Evolutionary conservation across 495 filamentous ascomycete genomes (phyloP).

Genomic region (Trypethelium eluteriae): DNA sequence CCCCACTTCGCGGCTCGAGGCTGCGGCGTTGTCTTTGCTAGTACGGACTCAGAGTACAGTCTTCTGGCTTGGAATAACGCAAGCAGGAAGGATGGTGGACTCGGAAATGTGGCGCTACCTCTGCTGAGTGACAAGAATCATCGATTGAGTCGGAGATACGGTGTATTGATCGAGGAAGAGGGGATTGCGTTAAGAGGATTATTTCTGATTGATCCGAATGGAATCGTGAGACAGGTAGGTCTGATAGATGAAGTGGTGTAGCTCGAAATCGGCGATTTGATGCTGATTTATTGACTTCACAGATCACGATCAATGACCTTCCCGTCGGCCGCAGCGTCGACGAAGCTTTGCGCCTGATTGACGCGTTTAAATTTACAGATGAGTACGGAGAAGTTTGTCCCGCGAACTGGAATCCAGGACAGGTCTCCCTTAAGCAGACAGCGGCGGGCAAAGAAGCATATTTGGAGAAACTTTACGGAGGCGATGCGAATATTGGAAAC

Average conservation of each 20-base stretch:
- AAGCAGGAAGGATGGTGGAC: constrained; percentile 46
- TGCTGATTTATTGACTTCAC: neutral
- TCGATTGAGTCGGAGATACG: constrained; percentile 47
- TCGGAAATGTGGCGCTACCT: constrained; percentile 47
- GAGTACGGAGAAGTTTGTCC: constrained; percentile 49
- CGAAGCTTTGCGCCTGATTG: constrained; percentile 50
- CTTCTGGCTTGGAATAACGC: constrained; percentile 49
- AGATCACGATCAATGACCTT: constrained; percentile 54
- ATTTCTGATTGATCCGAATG: constrained; percentile 54
- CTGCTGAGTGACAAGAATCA: constrained; percentile 51
- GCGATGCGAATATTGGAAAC: neutral
- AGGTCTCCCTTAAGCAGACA: neutral
- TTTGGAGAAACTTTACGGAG: neutral
- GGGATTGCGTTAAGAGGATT: constrained; percentile 51
- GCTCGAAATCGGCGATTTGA: neutral
- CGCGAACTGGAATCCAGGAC: constrained; percentile 2
- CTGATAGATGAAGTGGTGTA: constrained; percentile 9
- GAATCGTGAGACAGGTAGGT: constrained; percentile 41
- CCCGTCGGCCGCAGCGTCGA: constrained; percentile 53
- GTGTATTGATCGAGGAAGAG: constrained; percentile 51
- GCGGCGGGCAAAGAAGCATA: neutral
- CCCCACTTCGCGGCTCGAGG: constrained; percentile 40
- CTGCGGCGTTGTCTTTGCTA: constrained; percentile 46
- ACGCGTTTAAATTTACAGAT: constrained; percentile 55
- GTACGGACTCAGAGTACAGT: constrained; percentile 43